These are phyloP conservation scores for Spergularia marina DNA, from an alignment of 148 eudicot species.

Conservation along the genomic window DNA sequence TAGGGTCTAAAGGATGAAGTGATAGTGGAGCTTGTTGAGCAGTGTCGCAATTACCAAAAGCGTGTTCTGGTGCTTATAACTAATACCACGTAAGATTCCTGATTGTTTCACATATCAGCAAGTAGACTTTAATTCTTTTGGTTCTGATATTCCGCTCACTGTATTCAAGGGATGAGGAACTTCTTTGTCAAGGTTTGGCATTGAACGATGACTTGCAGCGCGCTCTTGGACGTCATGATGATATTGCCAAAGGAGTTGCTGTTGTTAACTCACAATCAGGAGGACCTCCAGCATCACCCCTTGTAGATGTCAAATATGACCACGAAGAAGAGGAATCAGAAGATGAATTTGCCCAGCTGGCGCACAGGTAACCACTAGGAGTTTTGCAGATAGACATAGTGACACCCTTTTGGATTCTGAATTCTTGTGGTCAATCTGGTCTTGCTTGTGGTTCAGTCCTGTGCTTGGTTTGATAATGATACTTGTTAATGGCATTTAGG, in stretches of 20 bases:
- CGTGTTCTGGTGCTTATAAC: slow-evolving; percentile 85
- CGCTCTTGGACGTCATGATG: slow-evolving; percentile 73
- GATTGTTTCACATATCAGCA: not conserved
- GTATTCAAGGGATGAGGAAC: slow-evolving; percentile 70
- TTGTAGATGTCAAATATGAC: slow-evolving; percentile 61
- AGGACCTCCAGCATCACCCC: slow-evolving; percentile 50
- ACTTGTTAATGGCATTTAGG: not conserved
- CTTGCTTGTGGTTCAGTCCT: not conserved
- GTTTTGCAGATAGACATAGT: slow-evolving; percentile 6
- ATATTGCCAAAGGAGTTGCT: slow-evolving; percentile 62
- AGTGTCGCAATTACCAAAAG: slow-evolving; percentile 82
- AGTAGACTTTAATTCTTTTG: not conserved
- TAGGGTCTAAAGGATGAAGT: slow-evolving; percentile 83
- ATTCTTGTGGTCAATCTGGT: not conserved
- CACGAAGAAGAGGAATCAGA: slow-evolving; percentile 94
- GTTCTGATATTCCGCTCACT: not conserved
- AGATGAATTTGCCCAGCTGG: slow-evolving; percentile 76
- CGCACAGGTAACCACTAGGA: slow-evolving; percentile 57
- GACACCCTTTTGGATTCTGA: not conserved
- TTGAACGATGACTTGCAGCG: slow-evolving; percentile 86
- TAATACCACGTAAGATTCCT: slow-evolving; percentile 55
- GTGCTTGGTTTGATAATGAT: not conserved
- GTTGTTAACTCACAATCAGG: slow-evolving; percentile 27
- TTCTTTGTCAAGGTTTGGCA: slow-evolving; percentile 72
- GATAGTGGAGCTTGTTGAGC: slow-evolving; percentile 89